Evolutionary conservation across 2,329 filamentous ascomycete species (phyloP), one percentile per base, ranked within the genome.

Genomic region (Lasiodiplodia theobromae): DNA sequence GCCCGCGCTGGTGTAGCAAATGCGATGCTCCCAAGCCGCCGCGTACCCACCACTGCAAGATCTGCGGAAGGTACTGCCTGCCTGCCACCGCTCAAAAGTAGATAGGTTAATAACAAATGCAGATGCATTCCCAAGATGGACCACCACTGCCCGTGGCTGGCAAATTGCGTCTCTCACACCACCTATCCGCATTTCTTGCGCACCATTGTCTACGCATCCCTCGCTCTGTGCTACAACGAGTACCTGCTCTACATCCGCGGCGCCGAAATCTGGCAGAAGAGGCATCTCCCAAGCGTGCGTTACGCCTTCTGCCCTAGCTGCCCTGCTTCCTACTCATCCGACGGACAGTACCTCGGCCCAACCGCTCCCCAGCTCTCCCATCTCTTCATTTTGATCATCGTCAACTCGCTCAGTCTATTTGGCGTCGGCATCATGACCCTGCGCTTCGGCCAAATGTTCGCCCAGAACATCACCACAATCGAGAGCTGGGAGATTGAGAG

Each of bases 81-180:
- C 38, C 51, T 40, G 66, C 66, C 34, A 44, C 40, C 56, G 14
- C 21, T 49, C 47, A 51, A 7, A 31, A 18, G 23, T 23, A 57
- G 49, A 31, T 56, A 40, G 62, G 16, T 23, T 52, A 47, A 47
- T 47, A 25, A 58, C 52, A 16, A 40, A 31, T 31, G 10, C 49
- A 88, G 86, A 73, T 94, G 92, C 78, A 87, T 94, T 60, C 90
- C 91, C 47, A 91, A 89, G 80, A 94, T 94, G 92, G 92, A 94
- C 81, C 91, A 94, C 80, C 92, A 96, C 81, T 96, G 92, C 76
- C 92, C 92, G 2, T 96, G 92, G 92, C 95, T 92, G 3, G 83
- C 82, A 70, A 95, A 94, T 80, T 96, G 93, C 82, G 91, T 96
- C 66, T 94, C 91, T 14, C 87, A 94, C 78, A 90, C 89, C 70